A percentile compares a stretch with the other conserved stretches of the same genome.
Conservation (phyloP, 2,329 filamentous ascomycete genomes). For the Stagonosporopsis tanaceti region DNA sequence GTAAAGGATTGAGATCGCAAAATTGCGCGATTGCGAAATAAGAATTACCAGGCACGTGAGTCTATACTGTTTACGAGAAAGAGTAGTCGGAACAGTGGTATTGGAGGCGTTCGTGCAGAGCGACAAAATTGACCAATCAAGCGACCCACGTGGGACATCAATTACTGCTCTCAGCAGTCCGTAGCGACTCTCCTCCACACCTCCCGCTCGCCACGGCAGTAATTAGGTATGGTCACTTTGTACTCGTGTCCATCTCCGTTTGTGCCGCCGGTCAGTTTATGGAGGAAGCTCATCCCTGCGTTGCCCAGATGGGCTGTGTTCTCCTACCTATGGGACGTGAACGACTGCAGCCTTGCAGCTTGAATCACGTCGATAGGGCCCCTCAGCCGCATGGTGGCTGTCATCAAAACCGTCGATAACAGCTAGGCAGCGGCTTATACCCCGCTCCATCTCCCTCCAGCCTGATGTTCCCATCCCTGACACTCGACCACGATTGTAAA, state of each 20-base stretch:
- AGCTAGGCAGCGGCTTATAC: constrained; percentile 4
- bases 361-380: background rate
- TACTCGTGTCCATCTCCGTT: constrained; percentile 1
- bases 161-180: constrained; percentile 4
- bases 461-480: constrained; percentile 6
- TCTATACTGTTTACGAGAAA: background rate
- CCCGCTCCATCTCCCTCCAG: constrained; percentile 5
- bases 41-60: background rate
- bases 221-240: background rate
- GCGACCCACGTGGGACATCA: constrained; percentile 7
- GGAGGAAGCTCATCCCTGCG: constrained; percentile 1
- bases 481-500: background rate
- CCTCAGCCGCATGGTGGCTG: constrained; percentile 11
- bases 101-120: constrained; percentile 15
- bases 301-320: background rate
- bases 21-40: background rate
- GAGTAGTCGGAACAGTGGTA: background rate
- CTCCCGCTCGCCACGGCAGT: background rate
- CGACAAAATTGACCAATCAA: constrained; percentile 8
- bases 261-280: constrained; percentile 3
- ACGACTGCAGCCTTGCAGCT: background rate
- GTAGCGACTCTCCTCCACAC: constrained; percentile 7
- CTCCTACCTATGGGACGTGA: background rate
- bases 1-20: too few species aligned
- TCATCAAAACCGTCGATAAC: background rate